Conservation (phyloP, 129 eudicot genomes). For the Chrysanthemum makinoi region DNA sequence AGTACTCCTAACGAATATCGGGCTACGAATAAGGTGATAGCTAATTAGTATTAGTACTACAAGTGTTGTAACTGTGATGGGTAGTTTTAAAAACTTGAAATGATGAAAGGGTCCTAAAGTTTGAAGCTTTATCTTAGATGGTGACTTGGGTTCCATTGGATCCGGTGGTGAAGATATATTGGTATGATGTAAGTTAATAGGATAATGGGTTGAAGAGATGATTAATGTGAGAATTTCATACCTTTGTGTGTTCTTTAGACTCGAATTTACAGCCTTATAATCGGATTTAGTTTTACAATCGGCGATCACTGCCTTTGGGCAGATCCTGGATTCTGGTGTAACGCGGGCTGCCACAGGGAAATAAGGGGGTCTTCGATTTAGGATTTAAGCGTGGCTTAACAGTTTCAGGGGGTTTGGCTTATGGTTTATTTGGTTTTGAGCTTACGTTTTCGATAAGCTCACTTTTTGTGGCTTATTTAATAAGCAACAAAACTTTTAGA, state of each 20-base stretch:
- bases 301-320: constrained; percentile 17
- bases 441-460: no score
- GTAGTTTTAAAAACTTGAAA: constrained; percentile 29
- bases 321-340: constrained; percentile 14
- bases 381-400: no score
- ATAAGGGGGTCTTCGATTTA: background rate
- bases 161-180: background rate
- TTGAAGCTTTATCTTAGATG: constrained; percentile 60
- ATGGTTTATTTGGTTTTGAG: no score
- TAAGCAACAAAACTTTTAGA: no score
- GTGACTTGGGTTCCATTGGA: constrained; percentile 71
- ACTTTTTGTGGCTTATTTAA: no score
- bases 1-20: constrained; percentile 20
- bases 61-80: constrained; percentile 26
- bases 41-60: constrained; percentile 33
- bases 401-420: no score
- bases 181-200: background rate
- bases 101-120: constrained; percentile 33
- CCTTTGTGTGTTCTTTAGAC: constrained; percentile 15
- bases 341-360: constrained; percentile 16
- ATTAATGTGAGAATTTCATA: constrained; percentile 7
- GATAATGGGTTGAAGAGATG: background rate
- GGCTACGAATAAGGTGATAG: constrained; percentile 19
- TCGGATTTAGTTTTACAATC: background rate
- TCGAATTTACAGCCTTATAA: background rate